phyloP scores from a whole-genome alignment of 768 basidiomycete genomes.

The Lentinula detonsa region DNA sequence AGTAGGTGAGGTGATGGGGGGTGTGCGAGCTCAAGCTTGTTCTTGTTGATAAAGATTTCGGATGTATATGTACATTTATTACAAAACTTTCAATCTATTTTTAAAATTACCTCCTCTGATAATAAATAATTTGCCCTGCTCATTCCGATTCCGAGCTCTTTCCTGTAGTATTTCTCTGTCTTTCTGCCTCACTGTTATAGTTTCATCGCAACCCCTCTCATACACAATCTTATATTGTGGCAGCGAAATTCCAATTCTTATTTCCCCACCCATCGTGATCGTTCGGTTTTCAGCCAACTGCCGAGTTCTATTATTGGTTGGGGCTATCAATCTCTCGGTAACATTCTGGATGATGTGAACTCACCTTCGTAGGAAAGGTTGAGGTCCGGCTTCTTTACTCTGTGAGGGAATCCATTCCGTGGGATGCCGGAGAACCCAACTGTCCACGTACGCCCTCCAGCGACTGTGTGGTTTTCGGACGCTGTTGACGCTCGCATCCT shows the following conservation, averaged over 20 bases:
- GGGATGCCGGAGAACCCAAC: conserved; percentile 62
- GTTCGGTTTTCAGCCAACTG: conserved; percentile 19
- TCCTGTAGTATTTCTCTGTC: conserved; percentile 27
- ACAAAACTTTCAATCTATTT: not conserved
- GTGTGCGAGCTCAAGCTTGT: not conserved
- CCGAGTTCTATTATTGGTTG: conserved; percentile 8
- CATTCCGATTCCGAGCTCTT: conserved; percentile 15
- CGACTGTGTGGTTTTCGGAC: conserved; percentile 44
- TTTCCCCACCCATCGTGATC: conserved; percentile 22
- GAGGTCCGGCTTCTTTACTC: conserved; percentile 24
- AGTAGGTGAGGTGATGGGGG: not conserved
- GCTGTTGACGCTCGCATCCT: conserved; percentile 61
- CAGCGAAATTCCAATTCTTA: conserved; percentile 49
- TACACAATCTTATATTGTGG: conserved; percentile 68
- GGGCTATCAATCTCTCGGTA: not conserved
- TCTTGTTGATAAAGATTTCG: conserved; percentile 3
- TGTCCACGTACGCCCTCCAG: conserved; percentile 72
- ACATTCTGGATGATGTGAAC: conserved; percentile 13
- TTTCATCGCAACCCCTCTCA: conserved; percentile 60
- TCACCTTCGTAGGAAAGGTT: conserved; percentile 52
- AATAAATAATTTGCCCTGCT: not conserved
- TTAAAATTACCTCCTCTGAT: not conserved
- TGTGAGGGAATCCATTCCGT: conserved; percentile 63
- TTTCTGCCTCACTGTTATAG: conserved; percentile 23
- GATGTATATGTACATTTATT: conserved; percentile 1